Conservation (phyloP, 176 grass and related monocot species). For the Eleusine indica region DNA sequence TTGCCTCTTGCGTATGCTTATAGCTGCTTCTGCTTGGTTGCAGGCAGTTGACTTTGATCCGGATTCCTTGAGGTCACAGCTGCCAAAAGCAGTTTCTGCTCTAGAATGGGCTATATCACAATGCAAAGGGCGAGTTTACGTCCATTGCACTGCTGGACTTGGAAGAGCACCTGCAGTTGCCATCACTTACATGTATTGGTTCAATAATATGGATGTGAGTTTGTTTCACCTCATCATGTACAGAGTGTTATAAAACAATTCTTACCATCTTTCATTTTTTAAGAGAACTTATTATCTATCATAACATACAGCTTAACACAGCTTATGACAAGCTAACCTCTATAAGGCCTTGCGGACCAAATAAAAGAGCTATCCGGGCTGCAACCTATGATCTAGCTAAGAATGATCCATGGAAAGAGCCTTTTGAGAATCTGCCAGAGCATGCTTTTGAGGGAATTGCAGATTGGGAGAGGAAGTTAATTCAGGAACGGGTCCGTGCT, state of each 20-base stretch:
- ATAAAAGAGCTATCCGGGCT: conserved; percentile 69
- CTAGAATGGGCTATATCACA: conserved; percentile 86
- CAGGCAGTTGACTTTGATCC: conserved; percentile 84
- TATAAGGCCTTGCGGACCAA: conserved; percentile 76
- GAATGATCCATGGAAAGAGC: conserved; percentile 73
- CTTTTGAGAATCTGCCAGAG: conserved; percentile 76
- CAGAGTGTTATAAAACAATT: not conserved
- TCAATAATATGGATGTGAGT: conserved; percentile 74
- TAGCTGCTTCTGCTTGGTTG: conserved; percentile 3
- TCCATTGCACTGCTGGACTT: conserved; percentile 90
- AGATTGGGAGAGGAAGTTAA: conserved; percentile 68
- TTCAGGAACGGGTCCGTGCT: conserved; percentile 62
- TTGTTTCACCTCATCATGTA: conserved; percentile 3
- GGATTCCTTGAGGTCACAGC: conserved; percentile 72
- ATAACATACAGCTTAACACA: conserved; percentile 58
- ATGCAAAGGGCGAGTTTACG: conserved; percentile 66
- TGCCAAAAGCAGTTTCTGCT: conserved; percentile 79
- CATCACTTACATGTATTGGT: conserved; percentile 93
- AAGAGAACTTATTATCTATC: not conserved
- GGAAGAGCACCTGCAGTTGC: conserved; percentile 83
- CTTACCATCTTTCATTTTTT: not conserved
- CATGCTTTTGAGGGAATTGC: conserved; percentile 70
- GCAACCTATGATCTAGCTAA: conserved; percentile 85
- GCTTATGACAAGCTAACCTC: conserved; percentile 71
- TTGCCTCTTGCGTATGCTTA: not conserved